Percentiles rank a stretch among this genome's conserved stretches.
These are phyloP conservation scores for Thalassiosira pacifica DNA, from an alignment of 352 stramenopile species.

Conservation along the genomic window DNA sequence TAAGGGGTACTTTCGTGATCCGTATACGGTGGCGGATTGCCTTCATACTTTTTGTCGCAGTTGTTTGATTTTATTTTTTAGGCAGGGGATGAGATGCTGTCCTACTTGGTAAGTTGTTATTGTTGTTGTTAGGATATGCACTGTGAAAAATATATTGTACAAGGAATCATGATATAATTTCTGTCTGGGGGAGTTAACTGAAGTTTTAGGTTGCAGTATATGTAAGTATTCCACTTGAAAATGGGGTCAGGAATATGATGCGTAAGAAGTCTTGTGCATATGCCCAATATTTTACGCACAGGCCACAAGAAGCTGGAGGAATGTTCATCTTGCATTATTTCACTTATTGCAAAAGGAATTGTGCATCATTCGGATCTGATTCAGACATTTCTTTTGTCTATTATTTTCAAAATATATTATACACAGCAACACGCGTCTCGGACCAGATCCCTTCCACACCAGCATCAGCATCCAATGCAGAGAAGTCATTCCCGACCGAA, in stretches of 20 bases:
- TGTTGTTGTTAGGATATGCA: slow-evolving; percentile 1
- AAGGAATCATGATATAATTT: slow-evolving; percentile 7
- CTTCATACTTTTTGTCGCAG: slow-evolving; percentile 81
- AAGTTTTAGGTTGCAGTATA: too few relatives aligned
- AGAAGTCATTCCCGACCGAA: slow-evolving; percentile 65
- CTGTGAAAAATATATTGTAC: too few relatives aligned
- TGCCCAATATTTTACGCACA: too few relatives aligned
- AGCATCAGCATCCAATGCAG: slow-evolving; percentile 18
- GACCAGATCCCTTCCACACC: slow-evolving; percentile 58
- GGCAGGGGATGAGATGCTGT: slow-evolving; percentile 55
- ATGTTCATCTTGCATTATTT: too few relatives aligned
- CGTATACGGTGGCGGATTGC: slow-evolving; percentile 80
- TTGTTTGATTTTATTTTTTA: slow-evolving; percentile 72
- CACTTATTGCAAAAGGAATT: too few relatives aligned
- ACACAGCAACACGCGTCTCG: slow-evolving; percentile 48
- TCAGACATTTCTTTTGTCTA: too few relatives aligned
- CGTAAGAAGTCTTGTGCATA: too few relatives aligned
- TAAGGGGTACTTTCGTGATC: slow-evolving; percentile 76
- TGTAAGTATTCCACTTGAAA: too few relatives aligned
- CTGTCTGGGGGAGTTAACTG: too few relatives aligned
- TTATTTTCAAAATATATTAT: too few relatives aligned
- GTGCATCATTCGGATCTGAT: background rate
- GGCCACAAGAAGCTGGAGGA: too few relatives aligned
- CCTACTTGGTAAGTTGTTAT: slow-evolving; percentile 55
- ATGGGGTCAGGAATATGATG: too few relatives aligned